Evolutionary conservation across 805 yeast genomes (phyloP), one percentile per base, ranked within the genome.

Genomic region (Ogataea allantospora): DNA sequence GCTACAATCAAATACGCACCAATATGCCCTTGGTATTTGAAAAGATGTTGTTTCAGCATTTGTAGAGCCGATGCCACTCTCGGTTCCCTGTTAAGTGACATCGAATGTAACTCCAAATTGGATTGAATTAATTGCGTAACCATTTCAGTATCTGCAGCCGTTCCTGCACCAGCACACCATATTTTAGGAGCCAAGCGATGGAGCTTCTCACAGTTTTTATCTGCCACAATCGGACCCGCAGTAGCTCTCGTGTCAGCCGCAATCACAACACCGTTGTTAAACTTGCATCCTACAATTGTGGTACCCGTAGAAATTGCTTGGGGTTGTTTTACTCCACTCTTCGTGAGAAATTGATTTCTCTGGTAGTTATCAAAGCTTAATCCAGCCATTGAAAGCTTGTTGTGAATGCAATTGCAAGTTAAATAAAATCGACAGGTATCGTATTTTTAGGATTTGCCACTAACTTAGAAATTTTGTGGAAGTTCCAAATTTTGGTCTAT

Each of bases 81-180:
- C 29, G 99, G 98, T 52, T 80, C 78, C 51, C 98, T 79, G 43
- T 80, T 80, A 22, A 91, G 80, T 53, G 83, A 80, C 65, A 88
- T 70, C 7, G 95, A 71, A 63, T 91, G 99, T 45, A 93, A 70
- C 65, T 93, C 99, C 48, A 93, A 69, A 61, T 91, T 89, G 25
- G 96, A 86, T 24, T 88, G 78, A 51, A 88, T 88, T 57, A 93
- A 72, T 63, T 88, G 96, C 5, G 99, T 93, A 26, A 93, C 98
- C 80, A 88, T 88, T 63, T 93, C 98, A 9, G 97, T 93, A 62
- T 93, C 99, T 6, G 99, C 98, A 20, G 99, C 99, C n/a, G 99
- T 93, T 63, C 99, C 99, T 3, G 99, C 99, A 56, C 99, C 99
- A 35, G 99, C 99, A 79, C 99, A 91, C 97, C 97, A 91, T 60